These are phyloP conservation scores for Aspergillus olivimuriae DNA, from an alignment of 495 filamentous ascomycete species.

Conservation along the genomic window DNA sequence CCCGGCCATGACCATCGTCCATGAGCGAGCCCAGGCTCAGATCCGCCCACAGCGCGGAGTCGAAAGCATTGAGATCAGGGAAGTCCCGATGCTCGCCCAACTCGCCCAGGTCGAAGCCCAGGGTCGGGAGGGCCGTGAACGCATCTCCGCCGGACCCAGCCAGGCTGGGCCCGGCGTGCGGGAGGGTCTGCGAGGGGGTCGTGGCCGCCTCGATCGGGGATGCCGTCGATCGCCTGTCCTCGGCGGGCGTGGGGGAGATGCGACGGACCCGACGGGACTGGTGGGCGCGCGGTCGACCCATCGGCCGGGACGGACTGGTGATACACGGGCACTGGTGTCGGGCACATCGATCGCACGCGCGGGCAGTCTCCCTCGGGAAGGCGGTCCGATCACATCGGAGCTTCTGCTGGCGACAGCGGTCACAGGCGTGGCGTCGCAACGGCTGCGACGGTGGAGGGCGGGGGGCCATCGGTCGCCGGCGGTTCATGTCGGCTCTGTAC, in stretches of 20 bases:
- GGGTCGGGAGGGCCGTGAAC: not conserved
- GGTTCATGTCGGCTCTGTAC: too few species aligned
- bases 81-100: slow-evolving; percentile 1
- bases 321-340: slow-evolving; percentile 1
- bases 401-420: slow-evolving; percentile 5
- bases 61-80: not conserved
- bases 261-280: not conserved
- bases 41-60: slow-evolving; percentile 1
- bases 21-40: not conserved
- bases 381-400: slow-evolving; percentile 6
- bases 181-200: not conserved
- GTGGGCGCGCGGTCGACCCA: slow-evolving; percentile 2
- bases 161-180: not conserved
- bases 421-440: slow-evolving; percentile 2
- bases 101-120: not conserved
- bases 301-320: slow-evolving; percentile 2
- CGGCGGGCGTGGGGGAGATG: not conserved
- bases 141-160: not conserved
- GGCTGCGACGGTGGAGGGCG: too few species aligned
- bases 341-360: slow-evolving; percentile 4
- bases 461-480: too few species aligned
- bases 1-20: not conserved
- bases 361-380: not conserved
- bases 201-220: not conserved
- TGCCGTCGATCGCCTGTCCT: not conserved